phyloP scores from a whole-genome alignment of 1,284 basidiomycete genomes.

The Ganoderma sinense region DNA sequence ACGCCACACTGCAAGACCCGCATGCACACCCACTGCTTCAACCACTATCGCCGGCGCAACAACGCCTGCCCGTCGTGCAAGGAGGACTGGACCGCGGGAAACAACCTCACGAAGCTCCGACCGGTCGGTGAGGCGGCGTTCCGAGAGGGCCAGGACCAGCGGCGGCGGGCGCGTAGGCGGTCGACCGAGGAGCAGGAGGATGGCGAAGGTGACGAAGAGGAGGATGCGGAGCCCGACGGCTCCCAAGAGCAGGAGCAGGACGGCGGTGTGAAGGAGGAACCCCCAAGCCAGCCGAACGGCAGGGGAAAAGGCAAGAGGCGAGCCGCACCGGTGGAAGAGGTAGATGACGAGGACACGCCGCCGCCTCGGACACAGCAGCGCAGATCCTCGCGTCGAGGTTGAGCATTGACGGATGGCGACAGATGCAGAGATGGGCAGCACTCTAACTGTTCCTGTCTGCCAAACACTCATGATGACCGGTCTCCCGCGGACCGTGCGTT shows the following conservation, averaged over 20 bases:
- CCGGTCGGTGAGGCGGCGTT: constrained; percentile 73
- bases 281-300: constrained; percentile 34
- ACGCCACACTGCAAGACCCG: constrained; percentile 69
- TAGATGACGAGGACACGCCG: constrained; percentile 43
- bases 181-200: constrained; percentile 47
- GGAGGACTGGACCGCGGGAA: constrained; percentile 61
- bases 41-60: constrained; percentile 49
- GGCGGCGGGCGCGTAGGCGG: constrained; percentile 49
- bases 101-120: constrained; percentile 47
- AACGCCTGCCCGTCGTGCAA: constrained; percentile 65
- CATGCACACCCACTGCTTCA: constrained; percentile 76
- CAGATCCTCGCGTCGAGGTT: constrained; percentile 24
- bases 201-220: constrained; percentile 50
- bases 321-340: constrained; percentile 40
- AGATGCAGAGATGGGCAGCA: constrained; percentile 3
- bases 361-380: constrained; percentile 35
- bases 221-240: constrained; percentile 51
- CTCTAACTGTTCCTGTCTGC: constrained; percentile 11
- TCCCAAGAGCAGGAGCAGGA: constrained; percentile 47
- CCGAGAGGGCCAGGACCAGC: constrained; percentile 64
- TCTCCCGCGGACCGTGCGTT: neutral
- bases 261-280: constrained; percentile 46
- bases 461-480: neutral
- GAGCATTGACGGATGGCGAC: constrained; percentile 2
- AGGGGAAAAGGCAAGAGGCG: constrained; percentile 41